Base-by-base conservation (phyloP, 441 rosid species). In the Pelargonium citronellum region DNA sequence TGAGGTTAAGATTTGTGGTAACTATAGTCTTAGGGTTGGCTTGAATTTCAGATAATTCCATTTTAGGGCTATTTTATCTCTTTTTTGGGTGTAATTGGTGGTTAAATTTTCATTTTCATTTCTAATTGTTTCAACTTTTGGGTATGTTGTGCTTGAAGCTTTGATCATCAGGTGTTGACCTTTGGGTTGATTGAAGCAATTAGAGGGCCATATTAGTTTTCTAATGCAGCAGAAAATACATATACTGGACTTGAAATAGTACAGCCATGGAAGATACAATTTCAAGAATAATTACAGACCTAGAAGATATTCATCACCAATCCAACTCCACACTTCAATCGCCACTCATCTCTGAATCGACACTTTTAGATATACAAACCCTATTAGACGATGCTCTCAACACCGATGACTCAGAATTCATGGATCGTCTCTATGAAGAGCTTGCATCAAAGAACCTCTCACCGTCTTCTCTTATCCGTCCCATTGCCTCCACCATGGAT, bases 401-500 rank as follows among this genome's bases (percentile, higher is more conserved):
- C 10, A 1, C 57, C 57, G 55, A 81, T 67, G 86, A 88, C 55
- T 75, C 86, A 2, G 78, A 86, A 2, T 9, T 81, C 67, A 64
- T 85, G 60, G 78, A 70, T 19, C 87, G 76, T 15, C 83, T 89
- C 72, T 80, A 84, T 78, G 76, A 78, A 17, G 79, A 75, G 6
- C 84, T 89, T 60, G 78, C 94, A 17, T 71, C 86, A 0, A 79
- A 60, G 67, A 76, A 64, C 47, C 78, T 80, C 57, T 67, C 88
- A 1, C 73, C 82, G 8, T 82, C 97, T 0, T 77, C 82, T 16
- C 82, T 91, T 53, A 75, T 86, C 51, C 80, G 78, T 19, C 82
- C 79, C 12, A 66, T 93, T 41, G 79, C 89, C 37, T 79, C 84
- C 47, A 78, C 90, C 63, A 91, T 93, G 96, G 95, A 91, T 69